Evolutionary conservation across 805 yeast species (phyloP).

Genomic region (Saturnispora halmiae): DNA sequence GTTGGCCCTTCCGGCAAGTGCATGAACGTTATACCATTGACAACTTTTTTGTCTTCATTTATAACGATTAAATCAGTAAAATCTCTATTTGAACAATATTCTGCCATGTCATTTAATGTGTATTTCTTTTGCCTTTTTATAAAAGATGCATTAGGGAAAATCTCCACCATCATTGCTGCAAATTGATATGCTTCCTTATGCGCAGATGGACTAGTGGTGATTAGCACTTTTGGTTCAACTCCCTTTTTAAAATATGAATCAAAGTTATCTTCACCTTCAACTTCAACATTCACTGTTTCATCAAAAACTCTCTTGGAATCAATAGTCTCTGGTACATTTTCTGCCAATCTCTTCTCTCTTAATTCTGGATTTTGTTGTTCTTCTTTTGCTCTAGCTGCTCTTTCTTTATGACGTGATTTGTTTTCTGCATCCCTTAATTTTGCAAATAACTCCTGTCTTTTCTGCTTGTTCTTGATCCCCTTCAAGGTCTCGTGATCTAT

Average conservation of each 20-base stretch:
- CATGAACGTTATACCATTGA: conserved; percentile 85
- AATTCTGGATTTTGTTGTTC: conserved; percentile 78
- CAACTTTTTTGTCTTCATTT: conserved; percentile 88
- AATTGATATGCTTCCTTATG: conserved; percentile 82
- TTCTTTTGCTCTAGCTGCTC: conserved; percentile 79
- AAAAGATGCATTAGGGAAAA: conserved; percentile 78
- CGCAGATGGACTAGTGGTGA: conserved; percentile 86
- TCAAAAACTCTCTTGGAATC: conserved; percentile 80
- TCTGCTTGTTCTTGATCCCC: conserved; percentile 62
- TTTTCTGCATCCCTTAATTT: conserved; percentile 65
- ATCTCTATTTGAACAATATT: conserved; percentile 69
- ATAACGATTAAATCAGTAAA: conserved; percentile 83
- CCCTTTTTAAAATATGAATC: conserved; percentile 41
- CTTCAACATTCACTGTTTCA: conserved; percentile 60
- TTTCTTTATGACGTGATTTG: conserved; percentile 64
- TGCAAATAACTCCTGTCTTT: conserved; percentile 70
- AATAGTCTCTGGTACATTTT: conserved; percentile 72
- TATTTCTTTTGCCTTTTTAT: conserved; percentile 81
- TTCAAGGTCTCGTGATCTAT: conserved; percentile 34
- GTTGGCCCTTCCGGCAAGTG: conserved; percentile 96
- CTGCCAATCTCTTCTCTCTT: conserved; percentile 67
- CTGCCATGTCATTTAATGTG: conserved; percentile 78
- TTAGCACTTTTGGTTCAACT: conserved; percentile 71
- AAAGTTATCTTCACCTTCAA: conserved; percentile 60
- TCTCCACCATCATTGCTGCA: conserved; percentile 75